Evolutionary conservation across 192 early-diverging fungal species (phyloP).

Genomic region (Mortierella hygrophila): DNA sequence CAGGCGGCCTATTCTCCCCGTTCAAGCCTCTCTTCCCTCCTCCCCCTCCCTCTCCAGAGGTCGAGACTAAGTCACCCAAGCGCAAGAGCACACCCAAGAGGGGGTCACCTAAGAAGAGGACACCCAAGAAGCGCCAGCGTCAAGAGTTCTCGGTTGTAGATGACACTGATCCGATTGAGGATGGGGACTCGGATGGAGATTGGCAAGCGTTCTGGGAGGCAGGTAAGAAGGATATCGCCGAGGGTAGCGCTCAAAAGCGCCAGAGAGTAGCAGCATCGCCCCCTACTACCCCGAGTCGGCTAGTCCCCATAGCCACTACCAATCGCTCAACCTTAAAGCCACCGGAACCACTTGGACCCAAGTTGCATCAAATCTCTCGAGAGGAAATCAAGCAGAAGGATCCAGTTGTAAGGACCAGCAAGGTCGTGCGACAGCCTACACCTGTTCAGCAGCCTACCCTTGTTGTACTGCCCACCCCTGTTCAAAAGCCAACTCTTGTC

Average conservation of each 20-base stretch:
- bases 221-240: not conserved
- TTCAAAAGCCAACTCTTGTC: too few relatives aligned
- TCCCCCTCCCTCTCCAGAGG: not conserved
- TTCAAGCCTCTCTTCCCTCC: not conserved
- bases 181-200: not conserved
- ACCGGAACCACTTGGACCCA: constrained; percentile 2
- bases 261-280: not conserved
- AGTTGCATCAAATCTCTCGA: not conserved
- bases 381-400: not conserved
- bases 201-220: not conserved
- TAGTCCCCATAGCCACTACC: not conserved
- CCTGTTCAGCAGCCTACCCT: not conserved
- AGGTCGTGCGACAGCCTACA: not conserved
- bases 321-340: not conserved
- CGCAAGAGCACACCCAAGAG: not conserved
- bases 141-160: not conserved
- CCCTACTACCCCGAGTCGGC: not conserved
- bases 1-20: not conserved
- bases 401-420: not conserved
- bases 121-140: not conserved
- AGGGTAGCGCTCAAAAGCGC: not conserved
- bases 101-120: not conserved
- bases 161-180: not conserved
- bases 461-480: too few relatives aligned
- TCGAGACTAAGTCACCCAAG: not conserved